Evolutionary conservation across 2,329 filamentous ascomycete genomes (phyloP), one percentile per base, ranked within the genome.

Genomic region (Colletotrichum trifolii): DNA sequence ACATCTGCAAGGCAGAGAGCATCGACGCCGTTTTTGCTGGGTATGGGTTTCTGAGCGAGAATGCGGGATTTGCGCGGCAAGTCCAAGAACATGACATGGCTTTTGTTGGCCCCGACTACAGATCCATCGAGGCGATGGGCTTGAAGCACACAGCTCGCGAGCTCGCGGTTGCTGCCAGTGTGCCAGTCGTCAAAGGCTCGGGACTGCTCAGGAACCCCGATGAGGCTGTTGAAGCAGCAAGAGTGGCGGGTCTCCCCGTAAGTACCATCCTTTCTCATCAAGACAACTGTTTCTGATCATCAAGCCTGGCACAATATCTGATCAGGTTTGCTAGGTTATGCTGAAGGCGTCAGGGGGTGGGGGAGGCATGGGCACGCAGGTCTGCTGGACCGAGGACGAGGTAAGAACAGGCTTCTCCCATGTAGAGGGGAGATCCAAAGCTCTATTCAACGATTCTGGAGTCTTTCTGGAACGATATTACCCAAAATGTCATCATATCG

Each of bases 381-480:
- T 84, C 2, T 89, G 88, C 65, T 72, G 78, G 9, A 75, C 77
- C 33, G 78, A 81, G 15, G 73, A 78, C 4, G 83, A 88, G 33
- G 79, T 91, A 33, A 76, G 78, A n/a, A 74, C 79, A 8, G 82
- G 84, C 3, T 84, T 87, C 63, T 76, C 76, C 38, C 81, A 76
- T n/a, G 87, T 89, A 2, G 80, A 84, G 62, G 86, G 83, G 2
- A 79, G 87, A 43, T 87, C 84, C 0, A 76, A 81, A 54, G 81
- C 84, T 0, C 78, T 90, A 0, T 91, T 91, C 74, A 85, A 86
- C 66, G 85, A 90, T 68, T 74, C 81, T 0, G 87, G 86, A 0
- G 81, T 91, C 6, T 88, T 91, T 67, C 81, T 92, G 39, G 89
- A 91, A 71, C 81, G 81, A 33, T 91, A 86, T 70, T 88, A 87